These are phyloP conservation scores for Cocos nucifera DNA, from an alignment of 176 grass and related monocot species.

Conservation along the genomic window DNA sequence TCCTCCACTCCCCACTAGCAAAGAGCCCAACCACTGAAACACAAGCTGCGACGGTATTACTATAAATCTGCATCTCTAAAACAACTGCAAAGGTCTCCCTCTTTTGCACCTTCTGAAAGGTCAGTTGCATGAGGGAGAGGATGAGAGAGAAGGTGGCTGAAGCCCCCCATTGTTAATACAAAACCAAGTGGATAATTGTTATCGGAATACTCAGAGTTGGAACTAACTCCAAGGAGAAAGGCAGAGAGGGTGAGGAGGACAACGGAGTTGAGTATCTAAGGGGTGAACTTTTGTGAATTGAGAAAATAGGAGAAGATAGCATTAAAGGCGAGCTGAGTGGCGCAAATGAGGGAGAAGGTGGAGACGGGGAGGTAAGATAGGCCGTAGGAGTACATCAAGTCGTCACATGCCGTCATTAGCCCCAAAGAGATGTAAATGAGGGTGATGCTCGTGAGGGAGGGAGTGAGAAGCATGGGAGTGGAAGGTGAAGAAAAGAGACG, in stretches of 20 bases:
- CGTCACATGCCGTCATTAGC: constrained; percentile 37
- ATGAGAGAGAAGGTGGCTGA: constrained; percentile 45
- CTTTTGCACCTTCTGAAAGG: too few species aligned
- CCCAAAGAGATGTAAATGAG: constrained; percentile 40
- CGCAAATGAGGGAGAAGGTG: constrained; percentile 68
- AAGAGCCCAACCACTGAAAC: too few species aligned
- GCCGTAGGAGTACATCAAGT: constrained; percentile 83
- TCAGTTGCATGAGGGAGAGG: background rate
- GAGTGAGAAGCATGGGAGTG: background rate
- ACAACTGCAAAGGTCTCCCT: too few species aligned
- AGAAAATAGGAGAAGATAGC: constrained; percentile 56
- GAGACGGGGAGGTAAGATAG: constrained; percentile 76
- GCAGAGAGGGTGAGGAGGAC: constrained; percentile 74
- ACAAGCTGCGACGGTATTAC: too few species aligned
- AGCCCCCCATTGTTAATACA: constrained; percentile 38
- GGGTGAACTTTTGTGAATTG: constrained; percentile 67
- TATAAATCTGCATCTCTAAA: too few species aligned
- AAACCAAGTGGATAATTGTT: constrained; percentile 48
- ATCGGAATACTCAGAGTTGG: constrained; percentile 22
- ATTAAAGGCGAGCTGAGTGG: constrained; percentile 69
- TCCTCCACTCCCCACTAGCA: too few species aligned
- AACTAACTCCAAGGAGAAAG: constrained; percentile 35
- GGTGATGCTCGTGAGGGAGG: constrained; percentile 17
- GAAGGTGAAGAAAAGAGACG: too few species aligned
- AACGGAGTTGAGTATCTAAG: constrained; percentile 64